A percentile compares a stretch with the other conserved stretches of the same genome.
Conservation (phyloP, 2,329 filamentous ascomycete genomes). For the Fusarium albosuccineum region DNA sequence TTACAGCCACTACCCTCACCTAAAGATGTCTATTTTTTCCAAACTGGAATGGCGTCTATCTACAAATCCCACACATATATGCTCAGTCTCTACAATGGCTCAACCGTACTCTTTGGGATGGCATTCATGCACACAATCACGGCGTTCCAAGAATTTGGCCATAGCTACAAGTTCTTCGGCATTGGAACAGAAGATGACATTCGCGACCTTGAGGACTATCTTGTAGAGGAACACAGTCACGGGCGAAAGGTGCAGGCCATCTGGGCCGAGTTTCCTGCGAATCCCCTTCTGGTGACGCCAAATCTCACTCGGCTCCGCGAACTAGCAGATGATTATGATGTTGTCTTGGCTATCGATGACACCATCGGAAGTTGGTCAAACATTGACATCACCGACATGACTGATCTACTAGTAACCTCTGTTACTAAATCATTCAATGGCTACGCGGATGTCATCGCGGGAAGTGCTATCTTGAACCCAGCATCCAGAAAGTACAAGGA, state of each 20-base stretch:
- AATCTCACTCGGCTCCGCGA: constrained; percentile 35
- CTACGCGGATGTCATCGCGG: constrained; percentile 63
- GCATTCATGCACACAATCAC: constrained; percentile 59
- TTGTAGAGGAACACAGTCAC: constrained; percentile 50
- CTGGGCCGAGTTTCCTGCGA: constrained; percentile 55
- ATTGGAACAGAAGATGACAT: constrained; percentile 53
- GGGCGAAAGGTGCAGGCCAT: constrained; percentile 56
- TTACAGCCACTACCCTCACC: neutral
- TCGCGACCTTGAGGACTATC: constrained; percentile 54
- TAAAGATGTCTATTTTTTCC: neutral
- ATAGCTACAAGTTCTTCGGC: constrained; percentile 58
- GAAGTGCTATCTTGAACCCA: constrained; percentile 57
- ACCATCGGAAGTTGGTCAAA: constrained; percentile 57
- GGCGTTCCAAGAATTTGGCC: constrained; percentile 55
- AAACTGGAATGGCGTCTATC: neutral
- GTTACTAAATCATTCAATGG: constrained; percentile 67
- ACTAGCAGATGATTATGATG: constrained; percentile 51
- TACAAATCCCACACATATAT: neutral
- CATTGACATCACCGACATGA: constrained; percentile 57
- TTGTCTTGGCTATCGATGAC: constrained; percentile 56
- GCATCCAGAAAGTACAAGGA: constrained; percentile 37
- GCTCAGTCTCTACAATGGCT: neutral
- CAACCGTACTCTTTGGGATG: constrained; percentile 56
- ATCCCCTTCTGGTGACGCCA: constrained; percentile 38
- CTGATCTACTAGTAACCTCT: constrained; percentile 61